Evolutionary conservation across 1,139 yeast genomes (phyloP), one percentile per base, ranked within the genome.

Genomic region (Kluyveromyces marxianus): DNA sequence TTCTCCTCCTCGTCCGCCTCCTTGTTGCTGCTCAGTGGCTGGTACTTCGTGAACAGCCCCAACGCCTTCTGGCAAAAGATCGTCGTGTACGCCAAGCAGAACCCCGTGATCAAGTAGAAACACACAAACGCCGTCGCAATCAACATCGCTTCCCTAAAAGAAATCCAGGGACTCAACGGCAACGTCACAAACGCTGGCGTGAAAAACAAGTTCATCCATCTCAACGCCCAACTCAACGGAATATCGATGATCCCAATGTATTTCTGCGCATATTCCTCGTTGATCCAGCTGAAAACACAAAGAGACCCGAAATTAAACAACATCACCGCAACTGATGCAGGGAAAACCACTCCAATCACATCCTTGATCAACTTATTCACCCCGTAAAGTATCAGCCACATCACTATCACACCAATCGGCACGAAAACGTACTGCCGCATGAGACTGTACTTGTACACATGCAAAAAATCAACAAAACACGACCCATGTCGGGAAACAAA

Each of bases 141-240:
- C 47, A 81, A 79, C 55, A 81, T 69, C 24, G 88, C 86, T 54
- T 84, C 94, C 25, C 74, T 73, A 37, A 80, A 79, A 10, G 82
- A 70, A 40, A 85, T 81, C 49, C 75, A 74, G 35, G 76, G 75
- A 14, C 87, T 75, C 45, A 83, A 69, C 0, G 94, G 92, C 42
- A 85, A 71, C 1, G 81, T 75, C 28, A 84, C 78, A 57, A 85
- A 84, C 0, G 89, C 80, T 0, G 94, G 92, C 1, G 86, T 79
- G 69, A 85, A 85, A 60, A 80, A 83, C 7, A 83, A 74, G 60
- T 82, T 83, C 66, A 85, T 85, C 92, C 92, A 85, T 47, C 83
- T 72, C 48, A 85, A 68, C 2, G 83, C 70, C 59, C 84, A 84
- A 46, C 84, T 83, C 68, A 79, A 77, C 1, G 86, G 81, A 1